Evolutionary conservation across 1,139 yeast genomes (phyloP), one percentile per base, ranked within the genome.

Genomic region (Zhuliangozyma blackwelliae): DNA sequence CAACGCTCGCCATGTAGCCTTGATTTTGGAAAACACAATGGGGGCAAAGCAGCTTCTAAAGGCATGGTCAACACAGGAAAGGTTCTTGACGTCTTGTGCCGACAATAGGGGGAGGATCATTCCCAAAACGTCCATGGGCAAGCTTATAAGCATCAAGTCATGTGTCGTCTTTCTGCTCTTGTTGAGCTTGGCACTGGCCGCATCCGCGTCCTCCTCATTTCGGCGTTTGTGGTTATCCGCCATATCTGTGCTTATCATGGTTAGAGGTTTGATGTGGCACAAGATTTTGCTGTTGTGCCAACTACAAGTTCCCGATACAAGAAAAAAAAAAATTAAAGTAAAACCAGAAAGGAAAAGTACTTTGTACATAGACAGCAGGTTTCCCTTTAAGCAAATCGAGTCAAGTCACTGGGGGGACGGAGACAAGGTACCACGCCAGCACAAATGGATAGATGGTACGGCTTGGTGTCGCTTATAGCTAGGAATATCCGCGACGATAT

Each of bases 1-100:
- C 2, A 64, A 43, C 27, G 52, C 50, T 28, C 47, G 43, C 75
- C 75, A 69, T 1, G 55, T 52, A 3, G 58, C 48, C 36, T 58
- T 58, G 10, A 63, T 41, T 11, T 45, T 47, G n/a, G 38, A 33
- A 44, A 66, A 62, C 16, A 63, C 46, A 16, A 46, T 48, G 2
- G 52, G 47, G 0, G 38, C 32, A 5, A 65, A 43, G 27, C 48
- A 50, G 5, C 38, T 20, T 21, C 71, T 50, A 38, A 48, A 55
- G 10, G 33, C 25, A 9, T 38, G 48, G 42, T 49, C 50, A 7
- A 57, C 36, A 4, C 47, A 27, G 0, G 68, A 51, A 8, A 68
- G 43, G 29, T 43, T 48, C n/a, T 47, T 39, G n/a, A 62, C 35
- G 39, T 63, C 68, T n/a, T 27, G 29, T 4, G 43, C 44, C 2